Evolutionary conservation across 257 asterid genomes (phyloP).

Genomic region (Marsdenia floribunda): DNA sequence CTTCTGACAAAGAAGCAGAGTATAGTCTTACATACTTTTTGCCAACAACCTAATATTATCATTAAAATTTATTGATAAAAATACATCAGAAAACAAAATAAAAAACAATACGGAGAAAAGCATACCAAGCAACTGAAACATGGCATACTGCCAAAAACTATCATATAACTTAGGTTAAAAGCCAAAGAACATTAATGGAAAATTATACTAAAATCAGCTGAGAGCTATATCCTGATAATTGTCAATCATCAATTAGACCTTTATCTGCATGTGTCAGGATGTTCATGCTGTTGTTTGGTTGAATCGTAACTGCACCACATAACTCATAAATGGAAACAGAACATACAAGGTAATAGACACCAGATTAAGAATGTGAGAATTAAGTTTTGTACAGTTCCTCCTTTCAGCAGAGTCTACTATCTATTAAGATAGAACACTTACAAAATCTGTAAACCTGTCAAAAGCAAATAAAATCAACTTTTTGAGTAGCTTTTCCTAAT

Average conservation of each 20-base stretch:
- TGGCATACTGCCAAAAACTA: neutral
- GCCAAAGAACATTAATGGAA: neutral
- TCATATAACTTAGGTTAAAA: neutral
- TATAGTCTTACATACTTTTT: constrained; percentile 53
- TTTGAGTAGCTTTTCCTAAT: neutral
- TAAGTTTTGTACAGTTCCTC: neutral
- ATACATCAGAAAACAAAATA: neutral
- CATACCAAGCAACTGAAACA: neutral
- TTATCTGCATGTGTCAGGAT: neutral
- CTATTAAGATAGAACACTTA: neutral
- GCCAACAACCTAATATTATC: constrained; percentile 42
- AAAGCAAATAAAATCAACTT: neutral
- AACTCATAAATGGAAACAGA: neutral
- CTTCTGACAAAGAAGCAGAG: constrained; percentile 56
- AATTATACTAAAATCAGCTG: neutral
- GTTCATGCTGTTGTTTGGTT: neutral
- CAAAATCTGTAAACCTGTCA: neutral
- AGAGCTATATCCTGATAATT: neutral
- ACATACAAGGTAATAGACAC: neutral
- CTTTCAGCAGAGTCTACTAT: neutral
- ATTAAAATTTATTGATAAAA: constrained; percentile 1
- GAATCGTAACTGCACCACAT: neutral
- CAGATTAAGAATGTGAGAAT: neutral
- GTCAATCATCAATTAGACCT: neutral
- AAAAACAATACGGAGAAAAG: neutral